Conservation (phyloP, 83 land plant species). For the Larix sibirica region DNA sequence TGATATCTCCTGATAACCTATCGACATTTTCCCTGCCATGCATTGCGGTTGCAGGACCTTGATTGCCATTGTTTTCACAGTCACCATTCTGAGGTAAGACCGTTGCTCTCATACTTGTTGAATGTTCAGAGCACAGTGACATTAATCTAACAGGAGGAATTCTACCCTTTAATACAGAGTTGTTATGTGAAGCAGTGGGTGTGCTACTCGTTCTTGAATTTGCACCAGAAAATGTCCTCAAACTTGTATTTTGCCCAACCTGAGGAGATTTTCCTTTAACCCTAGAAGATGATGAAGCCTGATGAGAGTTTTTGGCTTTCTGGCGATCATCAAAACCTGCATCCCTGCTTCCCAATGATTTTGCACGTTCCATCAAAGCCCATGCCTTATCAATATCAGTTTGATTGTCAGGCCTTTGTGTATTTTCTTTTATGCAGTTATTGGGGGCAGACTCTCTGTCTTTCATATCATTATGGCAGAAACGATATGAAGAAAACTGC, state of each 20-base stretch:
- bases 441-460: background rate
- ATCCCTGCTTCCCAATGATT: conserved; percentile 1
- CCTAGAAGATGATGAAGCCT: background rate
- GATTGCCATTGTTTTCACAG: background rate
- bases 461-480: background rate
- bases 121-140: background rate
- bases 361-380: conserved; percentile 55
- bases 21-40: background rate
- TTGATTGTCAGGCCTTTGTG: background rate
- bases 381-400: conserved; percentile 50
- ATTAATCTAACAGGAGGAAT: background rate
- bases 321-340: background rate
- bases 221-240: background rate
- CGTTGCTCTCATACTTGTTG: background rate
- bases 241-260: background rate
- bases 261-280: background rate
- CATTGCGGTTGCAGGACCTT: background rate
- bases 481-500: conserved; percentile 30
- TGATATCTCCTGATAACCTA: background rate
- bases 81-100: background rate
- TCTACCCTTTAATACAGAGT: background rate
- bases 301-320: conserved; percentile 9
- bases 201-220: background rate
- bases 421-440: background rate
- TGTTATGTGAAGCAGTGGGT: background rate